Percentiles rank a stretch among this genome's conserved stretches.
phyloP scores from a whole-genome alignment of 1,284 basidiomycete species.

The Moesziomyces sp. region DNA sequence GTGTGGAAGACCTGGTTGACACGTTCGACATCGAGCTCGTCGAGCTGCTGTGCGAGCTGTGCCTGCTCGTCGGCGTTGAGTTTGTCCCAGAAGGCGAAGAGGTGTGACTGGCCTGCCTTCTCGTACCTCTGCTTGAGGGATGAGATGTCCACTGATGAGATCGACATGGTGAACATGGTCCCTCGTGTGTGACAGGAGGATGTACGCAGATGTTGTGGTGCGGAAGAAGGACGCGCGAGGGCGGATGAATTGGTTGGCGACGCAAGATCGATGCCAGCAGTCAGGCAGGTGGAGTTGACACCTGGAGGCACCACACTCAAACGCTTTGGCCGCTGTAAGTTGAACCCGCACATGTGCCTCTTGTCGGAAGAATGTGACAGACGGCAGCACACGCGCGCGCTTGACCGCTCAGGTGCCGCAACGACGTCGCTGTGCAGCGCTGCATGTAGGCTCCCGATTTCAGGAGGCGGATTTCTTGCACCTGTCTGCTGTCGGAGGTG shows the following conservation, averaged over 20 bases:
- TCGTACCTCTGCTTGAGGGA: slow-evolving; percentile 67
- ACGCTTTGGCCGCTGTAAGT: too few relatives aligned
- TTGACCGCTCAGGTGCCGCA: neutral
- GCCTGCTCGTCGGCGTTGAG: slow-evolving; percentile 77
- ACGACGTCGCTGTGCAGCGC: too few relatives aligned
- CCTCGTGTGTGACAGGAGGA: neutral
- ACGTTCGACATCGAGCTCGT: slow-evolving; percentile 84
- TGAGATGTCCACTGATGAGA: slow-evolving; percentile 32
- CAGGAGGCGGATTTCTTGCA: neutral
- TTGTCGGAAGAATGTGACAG: slow-evolving; percentile 29
- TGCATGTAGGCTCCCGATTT: too few relatives aligned
- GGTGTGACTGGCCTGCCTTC: slow-evolving; percentile 85
- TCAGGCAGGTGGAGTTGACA: neutral
- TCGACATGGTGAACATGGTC: slow-evolving; percentile 18
- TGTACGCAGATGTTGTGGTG: neutral
- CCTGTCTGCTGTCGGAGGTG: slow-evolving; percentile 5
- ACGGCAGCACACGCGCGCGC: slow-evolving; percentile 4
- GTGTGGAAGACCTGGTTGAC: slow-evolving; percentile 88
- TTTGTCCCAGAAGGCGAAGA: slow-evolving; percentile 85
- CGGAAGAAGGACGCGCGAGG: neutral
- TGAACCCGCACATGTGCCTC: slow-evolving; percentile 1
- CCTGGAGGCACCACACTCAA: too few relatives aligned
- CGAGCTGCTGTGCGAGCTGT: slow-evolving; percentile 79
- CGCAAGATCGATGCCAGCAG: neutral
- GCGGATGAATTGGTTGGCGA: too few relatives aligned